Evolutionary conservation across 2,329 filamentous ascomycete genomes (phyloP).

Genomic region (Aspergillus sergii): DNA sequence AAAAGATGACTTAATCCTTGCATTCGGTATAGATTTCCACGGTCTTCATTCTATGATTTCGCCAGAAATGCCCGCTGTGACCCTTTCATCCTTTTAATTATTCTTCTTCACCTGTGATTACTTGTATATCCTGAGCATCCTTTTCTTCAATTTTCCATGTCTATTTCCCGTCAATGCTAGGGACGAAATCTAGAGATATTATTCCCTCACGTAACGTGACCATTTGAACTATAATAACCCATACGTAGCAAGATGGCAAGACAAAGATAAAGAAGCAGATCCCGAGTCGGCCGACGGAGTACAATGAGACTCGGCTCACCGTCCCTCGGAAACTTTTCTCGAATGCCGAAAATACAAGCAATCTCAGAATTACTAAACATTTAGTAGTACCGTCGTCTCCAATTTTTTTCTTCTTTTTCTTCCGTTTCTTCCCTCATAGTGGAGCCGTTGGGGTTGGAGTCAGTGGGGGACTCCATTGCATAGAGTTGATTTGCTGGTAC

Average conservation of each 20-base stretch:
- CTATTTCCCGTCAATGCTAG: not conserved
- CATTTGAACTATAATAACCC: not conserved
- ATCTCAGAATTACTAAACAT: not conserved
- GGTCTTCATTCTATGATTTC: not conserved
- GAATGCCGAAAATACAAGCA: not conserved
- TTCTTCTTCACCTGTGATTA: conserved; percentile 4
- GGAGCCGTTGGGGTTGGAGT: conserved; percentile 2
- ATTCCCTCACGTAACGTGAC: not conserved
- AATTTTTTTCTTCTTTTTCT: not conserved
- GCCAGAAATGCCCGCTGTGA: not conserved
- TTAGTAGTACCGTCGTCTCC: not conserved
- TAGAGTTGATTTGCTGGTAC: not conserved
- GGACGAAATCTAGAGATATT: not conserved
- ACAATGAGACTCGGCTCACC: not conserved
- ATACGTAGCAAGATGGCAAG: not conserved
- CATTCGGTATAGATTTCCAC: conserved; percentile 8
- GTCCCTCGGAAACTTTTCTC: not conserved
- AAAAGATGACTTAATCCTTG: conserved; percentile 1
- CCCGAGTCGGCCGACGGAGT: not conserved
- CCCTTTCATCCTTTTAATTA: not conserved
- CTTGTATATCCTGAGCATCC: conserved; percentile 12
- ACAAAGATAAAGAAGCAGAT: not conserved
- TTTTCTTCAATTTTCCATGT: not conserved
- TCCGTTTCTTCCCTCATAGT: not conserved
- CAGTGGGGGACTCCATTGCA: not conserved